Conservation (phyloP, 2,329 filamentous ascomycete genomes). For the Exophiala bonariae region DNA sequence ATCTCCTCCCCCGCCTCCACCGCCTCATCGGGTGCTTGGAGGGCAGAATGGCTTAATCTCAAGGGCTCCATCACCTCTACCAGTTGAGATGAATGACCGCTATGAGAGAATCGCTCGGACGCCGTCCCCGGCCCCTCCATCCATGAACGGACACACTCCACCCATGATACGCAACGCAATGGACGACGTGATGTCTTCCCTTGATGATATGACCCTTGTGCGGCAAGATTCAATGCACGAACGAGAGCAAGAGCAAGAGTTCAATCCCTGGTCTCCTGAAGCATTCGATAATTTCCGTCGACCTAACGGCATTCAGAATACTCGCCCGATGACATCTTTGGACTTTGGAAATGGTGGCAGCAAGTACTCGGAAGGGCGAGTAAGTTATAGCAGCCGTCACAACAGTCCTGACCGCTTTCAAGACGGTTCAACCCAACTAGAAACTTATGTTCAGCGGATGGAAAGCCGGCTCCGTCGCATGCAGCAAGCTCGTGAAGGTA, state of each 20-base stretch:
- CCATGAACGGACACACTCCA: slow-evolving; percentile 70
- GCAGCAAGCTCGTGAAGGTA: slow-evolving; percentile 52
- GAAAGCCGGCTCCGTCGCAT: slow-evolving; percentile 75
- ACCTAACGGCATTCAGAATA: slow-evolving; percentile 34
- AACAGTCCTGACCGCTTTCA: slow-evolving; percentile 53
- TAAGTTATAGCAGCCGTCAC: slow-evolving; percentile 53
- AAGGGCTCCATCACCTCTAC: slow-evolving; percentile 48
- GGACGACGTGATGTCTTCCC: slow-evolving; percentile 95
- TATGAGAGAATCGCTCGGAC: slow-evolving; percentile 56
- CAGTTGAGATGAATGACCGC: slow-evolving; percentile 33
- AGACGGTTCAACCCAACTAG: slow-evolving; percentile 68
- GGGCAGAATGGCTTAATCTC: slow-evolving; percentile 32
- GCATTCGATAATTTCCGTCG: slow-evolving; percentile 64
- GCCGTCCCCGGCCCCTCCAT: slow-evolving; percentile 69
- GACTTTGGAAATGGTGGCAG: slow-evolving; percentile 61
- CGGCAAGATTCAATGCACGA: slow-evolving; percentile 52
- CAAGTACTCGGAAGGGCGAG: slow-evolving; percentile 54
- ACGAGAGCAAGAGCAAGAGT: slow-evolving; percentile 54
- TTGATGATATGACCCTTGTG: slow-evolving; percentile 78
- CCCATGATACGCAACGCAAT: slow-evolving; percentile 92
- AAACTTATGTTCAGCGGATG: slow-evolving; percentile 89
- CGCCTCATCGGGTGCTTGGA: slow-evolving; percentile 67
- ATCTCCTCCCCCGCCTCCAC: slow-evolving; percentile 79
- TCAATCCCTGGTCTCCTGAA: slow-evolving; percentile 87
- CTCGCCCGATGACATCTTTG: slow-evolving; percentile 71